Evolutionary conservation across 2,329 filamentous ascomycete genomes (phyloP).

Genomic region (Hirsutella thompsonii): DNA sequence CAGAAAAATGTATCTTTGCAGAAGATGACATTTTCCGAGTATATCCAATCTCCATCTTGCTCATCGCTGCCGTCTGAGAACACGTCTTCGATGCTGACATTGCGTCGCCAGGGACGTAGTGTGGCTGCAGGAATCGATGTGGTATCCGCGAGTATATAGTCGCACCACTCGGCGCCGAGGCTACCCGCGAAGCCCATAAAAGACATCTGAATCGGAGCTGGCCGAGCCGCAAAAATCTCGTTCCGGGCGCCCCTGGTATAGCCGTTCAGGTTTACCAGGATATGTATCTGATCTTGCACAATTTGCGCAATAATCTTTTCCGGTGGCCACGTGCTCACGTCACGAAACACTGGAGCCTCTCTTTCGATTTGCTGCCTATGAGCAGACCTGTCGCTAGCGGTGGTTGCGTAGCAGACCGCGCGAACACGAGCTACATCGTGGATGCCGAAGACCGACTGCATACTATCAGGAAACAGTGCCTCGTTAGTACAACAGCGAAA

Average conservation of each 20-base stretch:
- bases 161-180: conserved; percentile 93
- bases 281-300: conserved; percentile 76
- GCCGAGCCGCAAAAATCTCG: conserved; percentile 89
- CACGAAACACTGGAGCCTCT: conserved; percentile 82
- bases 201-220: conserved; percentile 95
- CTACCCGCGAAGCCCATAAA: conserved; percentile 99
- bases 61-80: conserved; percentile 53
- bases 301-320: conserved; percentile 81
- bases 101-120: conserved; percentile 65
- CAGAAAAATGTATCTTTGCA: conserved; percentile 95
- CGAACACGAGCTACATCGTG: conserved; percentile 63
- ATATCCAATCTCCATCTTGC: conserved; percentile 73
- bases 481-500: neutral
- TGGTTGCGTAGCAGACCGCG: conserved; percentile 93
- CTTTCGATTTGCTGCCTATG: conserved; percentile 88
- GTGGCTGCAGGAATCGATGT: conserved; percentile 76
- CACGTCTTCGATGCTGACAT: conserved; percentile 60
- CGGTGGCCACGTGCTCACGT: conserved; percentile 76
- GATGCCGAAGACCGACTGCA: conserved; percentile 97
- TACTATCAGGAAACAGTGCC: conserved; percentile 31
- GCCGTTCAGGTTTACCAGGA: conserved; percentile 93
- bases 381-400: conserved; percentile 73
- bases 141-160: conserved; percentile 85
- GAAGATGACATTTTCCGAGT: conserved; percentile 93
- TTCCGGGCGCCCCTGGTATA: conserved; percentile 96